These are phyloP conservation scores for Salicornia ramosissima DNA, from an alignment of 148 eudicot species.

Conservation along the genomic window DNA sequence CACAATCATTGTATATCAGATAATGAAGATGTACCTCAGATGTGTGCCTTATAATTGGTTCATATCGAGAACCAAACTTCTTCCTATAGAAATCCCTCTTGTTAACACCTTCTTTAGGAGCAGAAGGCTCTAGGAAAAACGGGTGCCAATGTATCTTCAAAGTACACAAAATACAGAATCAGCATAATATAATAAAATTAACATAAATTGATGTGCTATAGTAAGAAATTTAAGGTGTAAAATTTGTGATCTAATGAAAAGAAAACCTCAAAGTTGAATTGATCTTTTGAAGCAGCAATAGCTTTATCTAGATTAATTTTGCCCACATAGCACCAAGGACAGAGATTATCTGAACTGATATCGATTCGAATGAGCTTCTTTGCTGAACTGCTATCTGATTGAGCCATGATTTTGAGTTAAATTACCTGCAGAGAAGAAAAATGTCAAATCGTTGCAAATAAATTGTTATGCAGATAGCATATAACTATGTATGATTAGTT, in stretches of 20 bases:
- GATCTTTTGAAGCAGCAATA: slow-evolving; percentile 46
- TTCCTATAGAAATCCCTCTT: slow-evolving; percentile 52
- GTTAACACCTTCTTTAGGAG: slow-evolving; percentile 67
- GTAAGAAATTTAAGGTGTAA: neutral
- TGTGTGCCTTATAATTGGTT: slow-evolving; percentile 48
- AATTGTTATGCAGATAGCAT: too few relatives aligned
- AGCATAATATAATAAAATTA: too few relatives aligned
- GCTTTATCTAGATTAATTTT: slow-evolving; percentile 83
- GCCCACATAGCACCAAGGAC: slow-evolving; percentile 94
- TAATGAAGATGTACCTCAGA: slow-evolving; percentile 39
- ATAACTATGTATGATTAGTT: too few relatives aligned
- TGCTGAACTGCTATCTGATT: slow-evolving; percentile 30
- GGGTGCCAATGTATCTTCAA: slow-evolving; percentile 78
- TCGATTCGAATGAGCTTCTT: slow-evolving; percentile 66
- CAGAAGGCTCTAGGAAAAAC: slow-evolving; percentile 58
- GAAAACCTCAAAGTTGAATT: slow-evolving; percentile 57
- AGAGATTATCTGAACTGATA: slow-evolving; percentile 63
- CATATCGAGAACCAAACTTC: slow-evolving; percentile 51
- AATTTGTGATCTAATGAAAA: neutral
- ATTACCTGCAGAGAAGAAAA: neutral
- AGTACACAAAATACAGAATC: neutral
- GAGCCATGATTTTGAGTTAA: slow-evolving; percentile 35
- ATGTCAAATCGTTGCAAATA: too few relatives aligned
- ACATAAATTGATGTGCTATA: neutral
- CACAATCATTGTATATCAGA: too few relatives aligned